These are phyloP conservation scores for Cystobasidium ongulense DNA, from an alignment of 768 basidiomycete species.

Conservation along the genomic window DNA sequence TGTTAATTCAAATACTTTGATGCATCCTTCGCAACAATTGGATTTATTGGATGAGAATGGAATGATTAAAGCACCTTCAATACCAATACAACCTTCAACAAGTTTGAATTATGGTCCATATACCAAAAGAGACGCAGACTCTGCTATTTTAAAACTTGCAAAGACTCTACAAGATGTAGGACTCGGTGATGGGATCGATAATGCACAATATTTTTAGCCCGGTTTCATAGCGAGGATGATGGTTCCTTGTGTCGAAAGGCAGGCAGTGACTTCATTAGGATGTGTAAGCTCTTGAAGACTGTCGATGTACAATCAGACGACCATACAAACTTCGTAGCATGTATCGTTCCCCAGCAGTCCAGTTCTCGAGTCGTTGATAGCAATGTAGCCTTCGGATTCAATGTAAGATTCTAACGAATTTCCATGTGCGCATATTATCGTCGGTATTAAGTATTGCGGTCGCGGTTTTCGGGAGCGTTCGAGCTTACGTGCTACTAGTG, in stretches of 20 bases:
- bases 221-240: too few species aligned
- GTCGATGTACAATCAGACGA: too few species aligned
- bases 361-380: not conserved
- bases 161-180: constrained; percentile 12
- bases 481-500: too few species aligned
- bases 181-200: constrained; percentile 15
- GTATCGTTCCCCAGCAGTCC: not conserved
- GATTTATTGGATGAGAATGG: constrained; percentile 10
- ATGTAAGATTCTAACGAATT: too few species aligned
- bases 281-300: too few species aligned
- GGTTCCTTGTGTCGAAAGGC: too few species aligned
- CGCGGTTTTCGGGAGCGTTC: too few species aligned
- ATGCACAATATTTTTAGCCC: not conserved
- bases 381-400: too few species aligned
- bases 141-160: constrained; percentile 19
- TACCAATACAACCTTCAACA: not conserved
- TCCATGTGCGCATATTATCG: too few species aligned
- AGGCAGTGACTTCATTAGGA: too few species aligned
- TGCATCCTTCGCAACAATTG: not conserved
- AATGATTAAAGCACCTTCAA: not conserved
- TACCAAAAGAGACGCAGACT: constrained; percentile 9
- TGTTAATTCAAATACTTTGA: not conserved
- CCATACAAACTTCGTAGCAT: too few species aligned
- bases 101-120: not conserved
- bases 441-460: too few species aligned